A percentile compares a stretch with the other conserved stretches of the same genome.
phyloP scores from a whole-genome alignment of 169 alveolate species.

The Plasmodium blacklocki region DNA sequence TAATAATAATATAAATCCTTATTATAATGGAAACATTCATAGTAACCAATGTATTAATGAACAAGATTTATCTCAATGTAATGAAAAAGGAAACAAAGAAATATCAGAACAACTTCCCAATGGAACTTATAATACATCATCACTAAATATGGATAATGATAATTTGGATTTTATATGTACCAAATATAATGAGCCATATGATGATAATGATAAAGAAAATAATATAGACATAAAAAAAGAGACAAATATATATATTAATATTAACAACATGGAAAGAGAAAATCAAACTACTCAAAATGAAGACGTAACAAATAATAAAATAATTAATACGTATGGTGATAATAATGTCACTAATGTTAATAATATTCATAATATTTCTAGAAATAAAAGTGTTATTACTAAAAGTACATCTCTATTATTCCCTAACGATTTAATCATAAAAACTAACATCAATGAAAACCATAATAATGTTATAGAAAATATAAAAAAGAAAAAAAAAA shows the following conservation, averaged over 20 bases:
- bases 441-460: neutral
- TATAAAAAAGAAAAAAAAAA: neutral
- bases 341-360: too few species aligned
- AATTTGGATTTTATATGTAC: neutral
- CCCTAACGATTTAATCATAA: neutral
- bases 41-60: neutral
- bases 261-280: neutral
- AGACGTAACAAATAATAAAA: too few species aligned
- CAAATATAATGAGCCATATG: neutral
- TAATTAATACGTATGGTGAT: too few species aligned
- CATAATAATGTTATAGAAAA: neutral
- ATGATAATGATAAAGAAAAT: neutral
- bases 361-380: too few species aligned
- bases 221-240: neutral
- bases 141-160: constrained; percentile 1
- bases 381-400: neutral
- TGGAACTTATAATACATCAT: neutral
- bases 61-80: neutral
- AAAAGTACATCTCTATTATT: neutral
- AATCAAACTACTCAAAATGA: neutral
- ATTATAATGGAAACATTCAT: neutral
- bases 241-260: neutral
- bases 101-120: neutral
- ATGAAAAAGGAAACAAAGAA: neutral
- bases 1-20: neutral